Base-by-base conservation (phyloP, 257 asterid genomes). In the Penstemon davidsonii region DNA sequence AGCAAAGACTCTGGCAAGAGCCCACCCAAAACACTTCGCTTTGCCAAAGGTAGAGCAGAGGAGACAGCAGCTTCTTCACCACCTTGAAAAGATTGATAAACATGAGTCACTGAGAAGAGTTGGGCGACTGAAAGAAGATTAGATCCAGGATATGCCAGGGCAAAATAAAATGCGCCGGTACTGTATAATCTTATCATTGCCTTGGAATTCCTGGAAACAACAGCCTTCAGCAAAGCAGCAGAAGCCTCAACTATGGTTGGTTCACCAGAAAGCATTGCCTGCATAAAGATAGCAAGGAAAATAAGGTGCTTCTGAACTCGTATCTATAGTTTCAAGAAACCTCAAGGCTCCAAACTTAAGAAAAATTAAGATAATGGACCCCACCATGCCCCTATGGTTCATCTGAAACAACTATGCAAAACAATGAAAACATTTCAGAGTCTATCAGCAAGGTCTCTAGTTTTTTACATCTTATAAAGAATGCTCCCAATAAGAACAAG, bases 41-140 rank as follows among this genome's bases (percentile, higher is more conserved):
- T 94, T 53, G 99, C 97, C 86, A 90, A 77, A 83, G 96, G 96
- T 76, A 94, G 80, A 66, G 99, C 88, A 54, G 97, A 90, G 57
- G 99, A 88, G 72, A 94, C 87, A 39, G 99, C 92, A 46, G 99
- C 99, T 73, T 94, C 99, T 79, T 90, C 97, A 64, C 99, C 99
- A 54, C 99, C 99, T 78, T 94, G 99, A 83, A 94, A 94, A 69
- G 99, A 95, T 91, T 94, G 99, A 81, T 86, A 84, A 67, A 84
- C 95, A 72, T 94, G 99, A 67, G 97, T 94, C 67, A 76, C 89
- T 12, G 97, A 83, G 88, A 94, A 94, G 67, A 94, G 95, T 73
- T 94, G 96, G 12, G 99, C 83, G 50, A 88, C 88, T 70, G 95
- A 88, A 72, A 81, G 91, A 73, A 94, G 99, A 85, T 94, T 94